Conservation (phyloP, 2,329 filamentous ascomycete genomes). For the Camptophora hylomeconis region DNA sequence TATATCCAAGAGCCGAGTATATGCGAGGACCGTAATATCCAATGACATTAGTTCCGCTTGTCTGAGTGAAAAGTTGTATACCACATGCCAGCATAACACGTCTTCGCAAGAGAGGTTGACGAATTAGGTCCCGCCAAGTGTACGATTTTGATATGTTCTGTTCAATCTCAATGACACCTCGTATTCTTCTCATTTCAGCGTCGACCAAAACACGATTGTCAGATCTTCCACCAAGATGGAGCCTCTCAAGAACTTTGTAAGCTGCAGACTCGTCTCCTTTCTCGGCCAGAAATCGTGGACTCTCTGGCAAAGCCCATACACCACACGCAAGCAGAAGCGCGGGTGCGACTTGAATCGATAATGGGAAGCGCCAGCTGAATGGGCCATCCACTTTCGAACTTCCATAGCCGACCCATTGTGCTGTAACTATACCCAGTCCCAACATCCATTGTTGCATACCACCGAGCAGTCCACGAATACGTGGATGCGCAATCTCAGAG, state of each 20-base stretch:
- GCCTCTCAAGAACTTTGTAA: too few relatives aligned
- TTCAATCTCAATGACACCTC: too few relatives aligned
- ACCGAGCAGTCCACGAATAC: conserved; percentile 27
- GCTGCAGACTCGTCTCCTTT: conserved; percentile 23
- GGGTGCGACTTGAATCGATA: conserved; percentile 26
- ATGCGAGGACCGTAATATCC: conserved; percentile 32
- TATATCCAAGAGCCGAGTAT: conserved; percentile 32
- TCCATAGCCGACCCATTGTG: conserved; percentile 23
- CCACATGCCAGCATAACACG: conserved; percentile 35
- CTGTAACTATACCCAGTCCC: conserved; percentile 29
- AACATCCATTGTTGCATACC: conserved; percentile 35
- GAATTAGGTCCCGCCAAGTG: conserved; percentile 26
- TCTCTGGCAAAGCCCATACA: conserved; percentile 23
- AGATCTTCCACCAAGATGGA: too few relatives aligned
- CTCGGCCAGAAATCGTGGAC: conserved; percentile 24
- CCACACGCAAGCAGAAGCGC: conserved; percentile 24
- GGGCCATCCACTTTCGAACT: conserved; percentile 18
- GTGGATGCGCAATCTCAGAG: conserved; percentile 28
- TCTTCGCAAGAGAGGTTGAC: conserved; percentile 31
- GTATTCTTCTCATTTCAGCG: too few relatives aligned
- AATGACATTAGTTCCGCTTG: conserved; percentile 36
- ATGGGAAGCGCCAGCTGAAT: conserved; percentile 24
- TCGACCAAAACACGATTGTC: too few relatives aligned
- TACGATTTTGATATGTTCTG: too few relatives aligned
- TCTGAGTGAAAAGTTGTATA: conserved; percentile 36